Percentiles rank a stretch among this genome's conserved stretches.
phyloP scores from a whole-genome alignment of 768 basidiomycete genomes.

The Lanmaoa pseudosensibilis region DNA sequence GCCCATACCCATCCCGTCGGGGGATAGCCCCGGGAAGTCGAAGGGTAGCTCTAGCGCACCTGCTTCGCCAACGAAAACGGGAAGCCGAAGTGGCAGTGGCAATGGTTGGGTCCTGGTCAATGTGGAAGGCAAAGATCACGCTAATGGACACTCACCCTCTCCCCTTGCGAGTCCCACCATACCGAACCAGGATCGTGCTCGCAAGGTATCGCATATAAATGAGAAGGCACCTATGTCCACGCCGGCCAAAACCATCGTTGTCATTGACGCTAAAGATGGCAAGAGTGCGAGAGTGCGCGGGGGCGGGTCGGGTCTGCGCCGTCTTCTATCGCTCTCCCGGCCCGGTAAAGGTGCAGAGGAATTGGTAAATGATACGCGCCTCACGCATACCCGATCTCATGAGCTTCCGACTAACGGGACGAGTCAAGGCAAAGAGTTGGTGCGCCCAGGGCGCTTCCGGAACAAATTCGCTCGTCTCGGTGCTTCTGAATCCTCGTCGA shows the following conservation, averaged over 20 bases:
- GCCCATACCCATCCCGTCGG: constrained; percentile 28
- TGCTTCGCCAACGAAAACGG: constrained; percentile 36
- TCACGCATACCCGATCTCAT: constrained; percentile 28
- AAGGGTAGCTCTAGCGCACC: constrained; percentile 26
- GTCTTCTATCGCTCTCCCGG: constrained; percentile 34
- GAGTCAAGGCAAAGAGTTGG: constrained; percentile 21
- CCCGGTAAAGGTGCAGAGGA: constrained; percentile 34
- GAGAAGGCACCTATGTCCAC: constrained; percentile 41
- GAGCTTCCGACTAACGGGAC: constrained; percentile 22
- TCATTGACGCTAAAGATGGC: constrained; percentile 57
- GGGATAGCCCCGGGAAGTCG: constrained; percentile 25
- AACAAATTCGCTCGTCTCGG: constrained; percentile 30
- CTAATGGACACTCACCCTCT: constrained; percentile 22
- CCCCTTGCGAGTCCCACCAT: constrained; percentile 29
- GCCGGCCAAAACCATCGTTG: constrained; percentile 62
- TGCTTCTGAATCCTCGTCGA: constrained; percentile 27
- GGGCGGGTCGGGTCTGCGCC: constrained; percentile 32
- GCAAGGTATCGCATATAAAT: constrained; percentile 26
- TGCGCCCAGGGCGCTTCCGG: constrained; percentile 31
- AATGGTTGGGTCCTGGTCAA: constrained; percentile 70
- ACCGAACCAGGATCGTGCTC: constrained; percentile 31
- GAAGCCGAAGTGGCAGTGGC: constrained; percentile 38
- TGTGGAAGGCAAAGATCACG: constrained; percentile 47
- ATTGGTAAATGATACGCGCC: constrained; percentile 21
- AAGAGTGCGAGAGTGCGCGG: constrained; percentile 27